Base-by-base conservation (phyloP, 176 grass and related monocot species). In the Paspalum notatum region DNA sequence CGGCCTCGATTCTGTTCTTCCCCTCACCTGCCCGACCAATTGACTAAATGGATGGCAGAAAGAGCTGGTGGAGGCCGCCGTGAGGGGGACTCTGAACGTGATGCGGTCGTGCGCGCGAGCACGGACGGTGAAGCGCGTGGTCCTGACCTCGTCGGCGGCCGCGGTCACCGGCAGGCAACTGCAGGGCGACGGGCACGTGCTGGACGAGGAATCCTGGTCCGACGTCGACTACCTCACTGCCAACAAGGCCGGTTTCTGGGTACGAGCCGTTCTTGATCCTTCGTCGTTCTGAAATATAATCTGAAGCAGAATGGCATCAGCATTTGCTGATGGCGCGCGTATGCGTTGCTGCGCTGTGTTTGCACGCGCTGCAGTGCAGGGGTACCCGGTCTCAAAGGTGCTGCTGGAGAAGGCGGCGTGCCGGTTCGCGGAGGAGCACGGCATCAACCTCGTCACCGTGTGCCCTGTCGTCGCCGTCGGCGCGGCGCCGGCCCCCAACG, bases 141-240 rank as follows among this genome's bases (percentile, higher is more conserved):
- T 97, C 68, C 71, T 93, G 20, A 93, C 93, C 9, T 97, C 88
- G 2, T 93, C 93, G 60, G 76, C 56, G 12, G 68, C 85, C 1
- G 70, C 67, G 3, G 74, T 97, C 7, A 66, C 68, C 17, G 18
- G 69, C 58, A 77, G 81, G 62, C 18, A 68, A 16, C 68, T 83
- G 5, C 53, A 78, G 60, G 90, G 87, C 60, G 84, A 54, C 16
- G 71, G 82, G 0, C 75, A 79, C 42, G 84, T 94, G 2, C 69
- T 97, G 38, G 87, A 97, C 22, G 94, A 97, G 83, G 75, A 82
- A 0, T 72, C 85, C 0, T 97, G 88, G 94, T 97, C 0, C 0
- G 94, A 97, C 43, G 40, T 93, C 32, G 83, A 85, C 3, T 83
- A 69, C 55, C 86, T 97, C 2, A 82, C 47, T 0, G n/a, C 58